Conservation (phyloP, 306 rosid genomes). For the Vigna nakashimae region DNA sequence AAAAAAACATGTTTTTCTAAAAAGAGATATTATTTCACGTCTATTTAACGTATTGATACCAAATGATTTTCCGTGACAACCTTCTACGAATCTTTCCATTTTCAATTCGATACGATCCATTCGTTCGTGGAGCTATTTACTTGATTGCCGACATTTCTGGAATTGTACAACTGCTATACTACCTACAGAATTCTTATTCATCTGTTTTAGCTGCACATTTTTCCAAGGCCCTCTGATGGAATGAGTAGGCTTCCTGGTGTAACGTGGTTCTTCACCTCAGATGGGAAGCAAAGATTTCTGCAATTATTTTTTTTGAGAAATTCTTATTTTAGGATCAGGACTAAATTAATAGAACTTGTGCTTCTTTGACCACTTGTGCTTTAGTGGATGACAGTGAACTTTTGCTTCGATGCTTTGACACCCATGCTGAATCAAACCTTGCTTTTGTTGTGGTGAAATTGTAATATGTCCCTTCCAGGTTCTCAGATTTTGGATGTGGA, state of each 20-base stretch:
- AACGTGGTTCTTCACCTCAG: slow-evolving; percentile 26
- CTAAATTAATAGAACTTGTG: slow-evolving; percentile 20
- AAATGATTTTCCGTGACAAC: no score
- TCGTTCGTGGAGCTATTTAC: no score
- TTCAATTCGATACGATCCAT: no score
- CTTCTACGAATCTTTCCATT: no score
- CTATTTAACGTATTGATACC: no score
- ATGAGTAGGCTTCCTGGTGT: slow-evolving; percentile 2
- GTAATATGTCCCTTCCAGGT: slow-evolving; percentile 30
- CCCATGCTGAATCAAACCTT: slow-evolving; percentile 19
- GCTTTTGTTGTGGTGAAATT: slow-evolving; percentile 38
- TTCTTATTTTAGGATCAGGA: neutral
- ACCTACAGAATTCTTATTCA: slow-evolving; percentile 27
- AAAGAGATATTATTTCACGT: no score
- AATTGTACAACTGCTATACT: neutral
- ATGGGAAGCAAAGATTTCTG: slow-evolving; percentile 19
- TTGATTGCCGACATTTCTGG: no score
- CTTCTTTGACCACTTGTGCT: slow-evolving; percentile 31
- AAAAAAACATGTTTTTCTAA: no score
- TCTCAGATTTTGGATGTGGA: slow-evolving; percentile 40
- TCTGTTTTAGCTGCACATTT: slow-evolving; percentile 23
- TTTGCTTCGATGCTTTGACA: slow-evolving; percentile 35
- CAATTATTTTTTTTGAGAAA: slow-evolving; percentile 39
- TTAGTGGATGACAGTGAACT: slow-evolving; percentile 38
- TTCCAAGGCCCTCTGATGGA: slow-evolving; percentile 41